Base-by-base conservation (phyloP, 1,284 basidiomycete genomes). In the Trametes hirsuta region DNA sequence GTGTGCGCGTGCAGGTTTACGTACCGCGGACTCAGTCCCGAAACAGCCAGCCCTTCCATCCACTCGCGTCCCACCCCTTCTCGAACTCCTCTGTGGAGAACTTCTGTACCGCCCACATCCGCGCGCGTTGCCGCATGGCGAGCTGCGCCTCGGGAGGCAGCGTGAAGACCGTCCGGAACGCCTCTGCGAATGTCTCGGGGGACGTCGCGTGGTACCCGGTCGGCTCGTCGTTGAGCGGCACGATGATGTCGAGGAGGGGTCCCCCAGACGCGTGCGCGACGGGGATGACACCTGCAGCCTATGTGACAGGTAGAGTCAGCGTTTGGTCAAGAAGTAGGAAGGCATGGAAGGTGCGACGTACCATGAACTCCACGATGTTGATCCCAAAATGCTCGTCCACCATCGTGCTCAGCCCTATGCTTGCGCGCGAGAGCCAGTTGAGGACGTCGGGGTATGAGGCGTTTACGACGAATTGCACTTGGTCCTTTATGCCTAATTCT, bases 311-410 rank as follows among this genome's bases (percentile, higher is more conserved):
- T 4, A 10, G 8, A 11, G 6, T 18, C 9, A 41, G 22, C 1
- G 21, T 15, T 5, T 14, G 5, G 21, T 51, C 10, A 52, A 42
- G 53, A 24, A 52, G 50, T 14, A 64, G 47, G 21, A 59, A 24
- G 50, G 22, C 24, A 6, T 55, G 68, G 24, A 47, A 53, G 44
- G 1, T 8, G 30, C 5, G 37, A 74, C 85, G 58, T 54, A 92
- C 95, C 96, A 98, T 97, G 69, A 94, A 97, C 74, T 99, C 97
- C 8, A 99, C 97, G 18, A 99, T 84, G 68, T 96, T 97, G 73
- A 99, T 99, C 1, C 97, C 97, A 68, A 99, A 99, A 73, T 99
- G 97, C 75, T 99, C 97, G 71, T 99, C 96, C 1, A 96, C 86
- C 97, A 99, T 99, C 4, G 97, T 98, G 71, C 93, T 97, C 24